phyloP scores from a whole-genome alignment of 495 filamentous ascomycete genomes.

The Bacidia rubella region DNA sequence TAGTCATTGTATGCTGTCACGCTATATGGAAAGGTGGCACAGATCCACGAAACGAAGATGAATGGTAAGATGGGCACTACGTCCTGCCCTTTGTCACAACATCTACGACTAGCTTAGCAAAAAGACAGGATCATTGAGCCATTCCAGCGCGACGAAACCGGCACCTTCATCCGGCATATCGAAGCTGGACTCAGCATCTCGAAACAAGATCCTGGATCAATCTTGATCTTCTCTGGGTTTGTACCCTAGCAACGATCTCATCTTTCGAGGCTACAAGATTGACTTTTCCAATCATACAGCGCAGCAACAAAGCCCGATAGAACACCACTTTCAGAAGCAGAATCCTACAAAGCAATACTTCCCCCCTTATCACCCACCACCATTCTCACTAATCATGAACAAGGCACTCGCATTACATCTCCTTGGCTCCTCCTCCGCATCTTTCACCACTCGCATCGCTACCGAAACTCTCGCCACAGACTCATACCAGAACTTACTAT shows the following conservation, averaged over 20 bases:
- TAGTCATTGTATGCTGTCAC: conserved; percentile 72
- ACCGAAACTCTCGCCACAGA: conserved; percentile 60
- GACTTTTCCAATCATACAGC: conserved; percentile 23
- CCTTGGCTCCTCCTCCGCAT: background rate
- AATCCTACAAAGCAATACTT: conserved; percentile 45
- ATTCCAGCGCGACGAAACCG: conserved; percentile 60
- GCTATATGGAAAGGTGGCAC: conserved; percentile 60
- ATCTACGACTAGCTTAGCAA: background rate
- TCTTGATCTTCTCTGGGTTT: conserved; percentile 61
- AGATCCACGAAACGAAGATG: conserved; percentile 42
- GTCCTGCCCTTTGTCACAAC: background rate
- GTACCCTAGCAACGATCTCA: conserved; percentile 8
- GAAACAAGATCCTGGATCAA: conserved; percentile 20
- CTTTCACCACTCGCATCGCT: conserved; percentile 22
- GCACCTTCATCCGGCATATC: conserved; percentile 59
- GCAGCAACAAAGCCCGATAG: conserved; percentile 43
- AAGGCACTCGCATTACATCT: conserved; percentile 30
- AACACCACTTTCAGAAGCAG: conserved; percentile 47
- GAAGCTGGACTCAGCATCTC: conserved; percentile 44
- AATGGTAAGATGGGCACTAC: conserved; percentile 59
- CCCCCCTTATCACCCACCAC: background rate
- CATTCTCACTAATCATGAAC: background rate
- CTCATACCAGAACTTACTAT: conserved; percentile 65
- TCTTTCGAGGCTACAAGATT: background rate
- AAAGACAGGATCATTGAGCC: conserved; percentile 45